phyloP scores from a whole-genome alignment of 441 rosid species.

The Populus hybrid region DNA sequence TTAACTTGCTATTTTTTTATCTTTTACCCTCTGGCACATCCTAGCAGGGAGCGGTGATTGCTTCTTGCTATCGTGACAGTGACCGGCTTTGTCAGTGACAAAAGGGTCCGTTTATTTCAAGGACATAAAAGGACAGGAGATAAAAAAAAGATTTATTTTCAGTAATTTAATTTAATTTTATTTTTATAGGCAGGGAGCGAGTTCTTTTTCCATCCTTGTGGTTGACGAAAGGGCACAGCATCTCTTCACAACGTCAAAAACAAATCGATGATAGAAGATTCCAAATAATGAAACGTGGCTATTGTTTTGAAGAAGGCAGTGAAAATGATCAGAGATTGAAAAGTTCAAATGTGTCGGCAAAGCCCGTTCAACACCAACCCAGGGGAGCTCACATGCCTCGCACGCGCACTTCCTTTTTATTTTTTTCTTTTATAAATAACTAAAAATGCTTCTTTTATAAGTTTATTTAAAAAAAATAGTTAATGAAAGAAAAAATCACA shows the following conservation, averaged over 20 bases:
- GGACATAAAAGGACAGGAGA: constrained; percentile 14
- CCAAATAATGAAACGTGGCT: neutral
- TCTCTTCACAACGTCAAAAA: neutral
- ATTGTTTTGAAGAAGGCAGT: neutral
- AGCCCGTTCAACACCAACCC: neutral
- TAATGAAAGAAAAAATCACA: no score
- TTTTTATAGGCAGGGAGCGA: neutral
- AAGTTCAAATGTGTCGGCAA: neutral
- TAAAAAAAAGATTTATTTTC: no score
- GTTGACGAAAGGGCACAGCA: neutral
- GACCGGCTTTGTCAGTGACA: constrained; percentile 4
- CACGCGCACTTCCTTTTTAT: no score
- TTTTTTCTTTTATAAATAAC: no score
- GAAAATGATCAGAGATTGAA: neutral
- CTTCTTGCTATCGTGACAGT: neutral
- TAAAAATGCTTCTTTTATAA: no score
- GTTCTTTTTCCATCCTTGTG: neutral
- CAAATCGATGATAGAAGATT: neutral
- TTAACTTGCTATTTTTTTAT: neutral
- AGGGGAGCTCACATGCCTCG: no score
- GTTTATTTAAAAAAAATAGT: no score
- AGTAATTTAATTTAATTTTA: neutral
- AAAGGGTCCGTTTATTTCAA: constrained; percentile 20
- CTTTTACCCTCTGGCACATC: neutral
- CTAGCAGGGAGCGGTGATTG: neutral